Percentiles rank a stretch among this genome's conserved stretches.
These are phyloP conservation scores for Fraxinus greggii DNA, from an alignment of 305 asterid species.

Conservation along the genomic window DNA sequence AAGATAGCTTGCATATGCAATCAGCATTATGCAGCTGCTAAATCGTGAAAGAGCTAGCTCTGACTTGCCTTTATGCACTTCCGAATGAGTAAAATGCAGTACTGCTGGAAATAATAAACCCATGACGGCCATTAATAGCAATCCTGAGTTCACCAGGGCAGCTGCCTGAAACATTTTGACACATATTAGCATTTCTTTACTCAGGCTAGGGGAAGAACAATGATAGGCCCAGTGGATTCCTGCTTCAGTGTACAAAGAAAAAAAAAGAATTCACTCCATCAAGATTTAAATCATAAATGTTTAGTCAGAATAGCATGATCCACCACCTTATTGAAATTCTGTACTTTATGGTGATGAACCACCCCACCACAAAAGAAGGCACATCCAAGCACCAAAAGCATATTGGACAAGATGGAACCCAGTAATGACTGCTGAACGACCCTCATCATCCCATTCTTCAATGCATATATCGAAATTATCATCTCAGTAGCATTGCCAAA, in stretches of 20 bases:
- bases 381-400: slow-evolving; percentile 96
- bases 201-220: slow-evolving; percentile 1
- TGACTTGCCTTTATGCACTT: slow-evolving; percentile 78
- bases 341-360: slow-evolving; percentile 69
- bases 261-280: not conserved
- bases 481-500: slow-evolving; percentile 97
- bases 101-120: slow-evolving; percentile 92
- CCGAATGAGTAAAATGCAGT: slow-evolving; percentile 88
- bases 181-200: slow-evolving; percentile 29
- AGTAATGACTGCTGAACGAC: slow-evolving; percentile 89
- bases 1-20: slow-evolving; percentile 93
- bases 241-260: not conserved
- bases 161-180: slow-evolving; percentile 57
- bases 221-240: not conserved
- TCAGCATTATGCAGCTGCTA: slow-evolving; percentile 91
- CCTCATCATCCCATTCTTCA: slow-evolving; percentile 86
- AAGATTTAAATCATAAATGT: not conserved
- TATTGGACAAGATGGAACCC: slow-evolving; percentile 94
- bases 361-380: slow-evolving; percentile 96
- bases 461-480: slow-evolving; percentile 88
- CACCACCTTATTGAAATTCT: slow-evolving; percentile 79
- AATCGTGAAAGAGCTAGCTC: slow-evolving; percentile 94
- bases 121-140: slow-evolving; percentile 97
- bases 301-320: slow-evolving; percentile 3
- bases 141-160: slow-evolving; percentile 89